Conservation (phyloP, 2,329 filamentous ascomycete species). For the Chaetomium sp. region DNA sequence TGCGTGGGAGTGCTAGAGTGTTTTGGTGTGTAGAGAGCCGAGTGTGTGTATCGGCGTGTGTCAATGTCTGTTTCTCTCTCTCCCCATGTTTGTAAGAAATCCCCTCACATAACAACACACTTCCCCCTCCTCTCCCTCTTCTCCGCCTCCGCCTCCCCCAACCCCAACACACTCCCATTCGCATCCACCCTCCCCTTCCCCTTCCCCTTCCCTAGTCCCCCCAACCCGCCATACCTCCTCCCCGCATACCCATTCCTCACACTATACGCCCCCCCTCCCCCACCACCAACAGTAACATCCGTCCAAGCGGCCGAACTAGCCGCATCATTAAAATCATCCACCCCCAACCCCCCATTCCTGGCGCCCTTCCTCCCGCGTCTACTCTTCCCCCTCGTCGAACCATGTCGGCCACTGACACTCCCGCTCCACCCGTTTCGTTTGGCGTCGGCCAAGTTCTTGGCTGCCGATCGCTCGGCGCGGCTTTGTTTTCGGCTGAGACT, state of each 20-base stretch:
- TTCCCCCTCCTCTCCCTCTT: slow-evolving; percentile 12
- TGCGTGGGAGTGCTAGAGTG: no score
- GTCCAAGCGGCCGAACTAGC: slow-evolving; percentile 36
- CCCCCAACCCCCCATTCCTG: slow-evolving; percentile 26
- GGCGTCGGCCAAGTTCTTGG: slow-evolving; percentile 57
- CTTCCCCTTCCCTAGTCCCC: neutral
- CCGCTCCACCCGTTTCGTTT: slow-evolving; percentile 51
- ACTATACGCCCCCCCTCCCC: slow-evolving; percentile 5
- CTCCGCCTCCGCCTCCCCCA: slow-evolving; percentile 4
- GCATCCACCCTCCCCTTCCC: neutral
- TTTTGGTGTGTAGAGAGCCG: no score
- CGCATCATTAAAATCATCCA: slow-evolving; percentile 31
- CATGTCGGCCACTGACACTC: slow-evolving; percentile 9
- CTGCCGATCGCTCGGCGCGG: slow-evolving; percentile 53
- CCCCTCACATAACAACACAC: slow-evolving; percentile 24
- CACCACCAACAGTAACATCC: slow-evolving; percentile 16
- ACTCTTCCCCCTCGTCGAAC: slow-evolving; percentile 32
- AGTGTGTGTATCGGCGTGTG: no score
- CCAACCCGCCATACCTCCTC: neutral
- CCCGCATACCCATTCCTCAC: slow-evolving; percentile 8
- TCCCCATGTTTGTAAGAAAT: neutral
- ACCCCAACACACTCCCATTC: neutral
- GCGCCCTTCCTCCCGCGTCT: slow-evolving; percentile 32
- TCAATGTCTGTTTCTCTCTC: neutral
- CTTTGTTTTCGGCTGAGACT: slow-evolving; percentile 44